Percentiles rank a stretch among this genome's conserved stretches.
These are phyloP conservation scores for Septoria petroselini DNA, from an alignment of 2,329 filamentous ascomycete species.

Conservation along the genomic window DNA sequence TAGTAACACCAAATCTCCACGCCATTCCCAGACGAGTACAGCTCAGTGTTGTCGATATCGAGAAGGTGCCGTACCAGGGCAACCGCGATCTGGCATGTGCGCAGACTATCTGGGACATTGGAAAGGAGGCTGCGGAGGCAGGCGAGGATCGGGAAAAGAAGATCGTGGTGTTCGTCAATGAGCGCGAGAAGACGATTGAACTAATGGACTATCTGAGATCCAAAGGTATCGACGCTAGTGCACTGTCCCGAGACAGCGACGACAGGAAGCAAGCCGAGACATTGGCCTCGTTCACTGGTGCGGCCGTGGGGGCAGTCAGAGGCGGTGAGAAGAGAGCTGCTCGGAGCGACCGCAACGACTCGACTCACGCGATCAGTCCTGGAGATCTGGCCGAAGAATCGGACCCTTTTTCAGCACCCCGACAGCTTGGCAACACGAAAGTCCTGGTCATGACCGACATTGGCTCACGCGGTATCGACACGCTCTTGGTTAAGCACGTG, in stretches of 20 bases:
- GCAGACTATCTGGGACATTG: constrained; percentile 90
- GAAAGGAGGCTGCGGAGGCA: constrained; percentile 65
- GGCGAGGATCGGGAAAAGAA: constrained; percentile 67
- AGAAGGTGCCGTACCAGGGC: constrained; percentile 87
- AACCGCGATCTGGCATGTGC: constrained; percentile 93
- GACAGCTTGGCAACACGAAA: constrained; percentile 71
- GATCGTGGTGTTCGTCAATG: constrained; percentile 94
- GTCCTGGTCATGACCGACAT: constrained; percentile 94
- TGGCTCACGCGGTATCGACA: constrained; percentile 90
- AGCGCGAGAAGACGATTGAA: constrained; percentile 82
- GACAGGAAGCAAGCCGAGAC: constrained; percentile 75
- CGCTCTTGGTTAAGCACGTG: constrained; percentile 83
- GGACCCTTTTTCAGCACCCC: constrained; percentile 22
- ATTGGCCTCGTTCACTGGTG: constrained; percentile 68
- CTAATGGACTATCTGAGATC: constrained; percentile 73
- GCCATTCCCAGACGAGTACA: constrained; percentile 93
- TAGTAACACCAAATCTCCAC: constrained; percentile 93
- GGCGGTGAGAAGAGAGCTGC: constrained; percentile 8
- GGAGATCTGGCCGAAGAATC: constrained; percentile 9
- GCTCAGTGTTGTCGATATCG: constrained; percentile 86
- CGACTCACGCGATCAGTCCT: constrained; percentile 10
- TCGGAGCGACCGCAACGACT: background rate
- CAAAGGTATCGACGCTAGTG: constrained; percentile 85
- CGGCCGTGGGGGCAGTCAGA: constrained; percentile 8
- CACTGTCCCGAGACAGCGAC: constrained; percentile 78